Conservation (phyloP, 2,329 filamentous ascomycete species). For the Cryphonectria nitschkei region DNA sequence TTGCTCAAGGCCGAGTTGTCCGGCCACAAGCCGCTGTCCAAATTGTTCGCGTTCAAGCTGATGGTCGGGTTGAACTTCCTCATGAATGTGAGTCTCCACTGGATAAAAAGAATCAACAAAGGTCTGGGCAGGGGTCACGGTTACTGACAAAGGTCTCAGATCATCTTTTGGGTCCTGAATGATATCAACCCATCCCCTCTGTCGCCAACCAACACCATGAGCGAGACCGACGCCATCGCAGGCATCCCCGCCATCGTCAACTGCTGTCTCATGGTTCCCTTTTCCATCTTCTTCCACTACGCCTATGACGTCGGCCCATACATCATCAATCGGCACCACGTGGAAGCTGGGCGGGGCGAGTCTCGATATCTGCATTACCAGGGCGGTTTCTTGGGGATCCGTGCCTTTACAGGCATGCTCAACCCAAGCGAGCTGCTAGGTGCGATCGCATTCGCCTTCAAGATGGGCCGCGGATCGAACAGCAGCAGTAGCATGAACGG, state of each 20-base stretch:
- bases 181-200: slow-evolving; percentile 27
- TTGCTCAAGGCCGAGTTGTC: slow-evolving; percentile 35
- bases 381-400: slow-evolving; percentile 31
- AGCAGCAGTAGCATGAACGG: not conserved
- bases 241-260: slow-evolving; percentile 33
- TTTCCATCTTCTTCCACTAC: slow-evolving; percentile 33
- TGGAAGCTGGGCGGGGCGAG: slow-evolving; percentile 20
- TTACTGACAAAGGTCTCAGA: not conserved
- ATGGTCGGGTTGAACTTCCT: slow-evolving; percentile 39
- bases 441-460: slow-evolving; percentile 18
- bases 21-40: slow-evolving; percentile 37
- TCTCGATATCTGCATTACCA: slow-evolving; percentile 32
- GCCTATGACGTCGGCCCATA: slow-evolving; percentile 34
- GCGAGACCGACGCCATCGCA: slow-evolving; percentile 33
- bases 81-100: slow-evolving; percentile 33
- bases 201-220: slow-evolving; percentile 31
- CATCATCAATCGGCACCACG: slow-evolving; percentile 27
- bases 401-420: slow-evolving; percentile 28
- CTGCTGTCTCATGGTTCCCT: slow-evolving; percentile 35
- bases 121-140: not conserved
- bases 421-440: slow-evolving; percentile 27
- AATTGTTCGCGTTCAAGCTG: slow-evolving; percentile 41
- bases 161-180: slow-evolving; percentile 32
- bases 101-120: not conserved
- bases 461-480: slow-evolving; percentile 8